These are phyloP conservation scores for Fusarium coicis DNA, from an alignment of 2,329 filamentous ascomycete genomes.

Conservation along the genomic window DNA sequence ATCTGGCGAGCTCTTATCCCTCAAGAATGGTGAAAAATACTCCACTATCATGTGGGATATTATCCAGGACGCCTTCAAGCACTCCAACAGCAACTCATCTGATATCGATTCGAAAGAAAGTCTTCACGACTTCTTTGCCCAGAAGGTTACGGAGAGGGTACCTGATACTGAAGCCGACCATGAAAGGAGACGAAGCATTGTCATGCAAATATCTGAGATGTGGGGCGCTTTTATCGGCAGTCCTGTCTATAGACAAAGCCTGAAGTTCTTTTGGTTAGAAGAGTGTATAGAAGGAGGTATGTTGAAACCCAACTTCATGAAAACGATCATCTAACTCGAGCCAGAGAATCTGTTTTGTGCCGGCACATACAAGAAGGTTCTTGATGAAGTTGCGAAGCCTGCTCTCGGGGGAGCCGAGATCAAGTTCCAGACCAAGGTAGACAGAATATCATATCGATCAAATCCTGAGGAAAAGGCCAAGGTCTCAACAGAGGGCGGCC, in stretches of 20 bases:
- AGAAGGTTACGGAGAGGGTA: conserved; percentile 58
- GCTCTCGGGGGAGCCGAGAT: conserved; percentile 66
- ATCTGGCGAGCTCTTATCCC: conserved; percentile 62
- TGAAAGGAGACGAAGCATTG: conserved; percentile 53
- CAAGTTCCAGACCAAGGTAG: conserved; percentile 59
- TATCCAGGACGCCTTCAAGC: conserved; percentile 73
- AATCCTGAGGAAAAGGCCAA: conserved; percentile 49
- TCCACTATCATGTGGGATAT: conserved; percentile 73
- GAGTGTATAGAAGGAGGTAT: conserved; percentile 78
- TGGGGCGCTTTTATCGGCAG: conserved; percentile 80
- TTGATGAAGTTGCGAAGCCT: conserved; percentile 68
- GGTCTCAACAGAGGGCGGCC: conserved; percentile 59
- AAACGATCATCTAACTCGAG: neutral
- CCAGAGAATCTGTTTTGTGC: conserved; percentile 70
- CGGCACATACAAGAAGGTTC: conserved; percentile 67
- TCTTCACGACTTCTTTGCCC: conserved; percentile 64
- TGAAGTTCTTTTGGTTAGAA: conserved; percentile 83
- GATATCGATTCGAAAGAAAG: conserved; percentile 60
- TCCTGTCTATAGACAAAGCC: conserved; percentile 70
- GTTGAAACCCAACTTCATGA: conserved; percentile 16
- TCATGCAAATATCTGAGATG: conserved; percentile 67
- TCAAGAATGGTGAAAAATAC: conserved; percentile 58
- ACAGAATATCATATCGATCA: conserved; percentile 53
- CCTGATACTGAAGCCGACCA: conserved; percentile 55
- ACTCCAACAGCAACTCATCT: conserved; percentile 67